Percentiles rank a stretch among this genome's conserved stretches.
These are phyloP conservation scores for Cercospora berteroae DNA, from an alignment of 2,329 filamentous ascomycete species.

Conservation along the genomic window DNA sequence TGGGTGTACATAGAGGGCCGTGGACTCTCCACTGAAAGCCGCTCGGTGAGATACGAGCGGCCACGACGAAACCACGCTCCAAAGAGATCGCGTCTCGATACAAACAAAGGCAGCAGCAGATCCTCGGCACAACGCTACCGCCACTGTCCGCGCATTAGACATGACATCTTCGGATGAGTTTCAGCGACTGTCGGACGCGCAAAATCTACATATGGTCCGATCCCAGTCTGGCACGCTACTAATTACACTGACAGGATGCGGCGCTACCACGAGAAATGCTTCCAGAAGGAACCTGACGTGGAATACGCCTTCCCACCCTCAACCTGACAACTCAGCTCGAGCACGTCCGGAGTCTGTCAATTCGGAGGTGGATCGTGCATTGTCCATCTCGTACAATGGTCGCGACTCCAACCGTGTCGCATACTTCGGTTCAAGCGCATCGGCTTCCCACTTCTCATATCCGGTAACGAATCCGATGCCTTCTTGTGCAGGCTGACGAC, in stretches of 20 bases:
- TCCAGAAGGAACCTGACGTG: too few species aligned
- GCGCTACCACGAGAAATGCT: too few species aligned
- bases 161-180: background rate
- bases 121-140: background rate
- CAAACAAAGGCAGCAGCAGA: background rate
- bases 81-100: background rate
- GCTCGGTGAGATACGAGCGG: background rate
- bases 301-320: too few species aligned
- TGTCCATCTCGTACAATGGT: background rate
- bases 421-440: background rate
- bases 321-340: too few species aligned
- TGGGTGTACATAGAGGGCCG: background rate
- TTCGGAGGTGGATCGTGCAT: background rate
- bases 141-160: background rate
- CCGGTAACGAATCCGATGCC: background rate
- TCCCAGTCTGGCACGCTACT: too few species aligned
- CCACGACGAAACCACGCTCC: background rate
- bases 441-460: background rate
- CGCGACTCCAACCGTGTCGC: background rate
- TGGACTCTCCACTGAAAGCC: background rate
- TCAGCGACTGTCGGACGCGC: too few species aligned
- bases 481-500: too few species aligned
- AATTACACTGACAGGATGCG: too few species aligned
- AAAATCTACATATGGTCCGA: too few species aligned
- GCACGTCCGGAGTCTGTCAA: too few species aligned